Percentiles rank a stretch among this genome's conserved stretches.
Conservation (phyloP, 106 monocot species). For the Dendrobium huoshanense region DNA sequence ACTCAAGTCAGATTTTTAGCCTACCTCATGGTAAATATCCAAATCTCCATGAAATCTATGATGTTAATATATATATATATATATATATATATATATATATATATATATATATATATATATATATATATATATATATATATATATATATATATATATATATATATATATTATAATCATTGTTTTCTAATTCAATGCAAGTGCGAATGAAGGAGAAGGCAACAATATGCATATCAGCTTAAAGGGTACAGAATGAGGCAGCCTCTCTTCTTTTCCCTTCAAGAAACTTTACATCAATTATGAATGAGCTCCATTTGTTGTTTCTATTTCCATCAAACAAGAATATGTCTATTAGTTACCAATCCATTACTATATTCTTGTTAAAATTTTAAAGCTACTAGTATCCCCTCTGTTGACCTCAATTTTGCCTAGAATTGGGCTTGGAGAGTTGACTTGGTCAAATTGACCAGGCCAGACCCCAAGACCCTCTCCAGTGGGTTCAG, state of each 20-base stretch:
- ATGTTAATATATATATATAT: background rate
- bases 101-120: background rate
- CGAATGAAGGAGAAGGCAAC: background rate
- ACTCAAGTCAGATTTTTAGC: background rate
- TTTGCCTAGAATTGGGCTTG: too few species aligned
- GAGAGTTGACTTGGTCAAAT: too few species aligned
- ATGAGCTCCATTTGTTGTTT: background rate
- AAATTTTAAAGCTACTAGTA: background rate
- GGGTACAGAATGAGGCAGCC: background rate
- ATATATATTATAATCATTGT: background rate
- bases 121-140: background rate
- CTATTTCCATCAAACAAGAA: background rate
- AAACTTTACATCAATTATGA: background rate
- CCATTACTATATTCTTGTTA: background rate
- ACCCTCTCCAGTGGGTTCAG: too few species aligned
- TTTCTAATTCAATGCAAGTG: background rate
- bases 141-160: background rate
- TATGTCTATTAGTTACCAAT: background rate
- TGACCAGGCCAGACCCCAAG: too few species aligned
- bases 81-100: background rate
- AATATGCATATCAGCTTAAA: background rate
- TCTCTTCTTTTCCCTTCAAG: background rate
- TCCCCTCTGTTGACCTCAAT: too few species aligned
- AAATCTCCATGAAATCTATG: background rate
- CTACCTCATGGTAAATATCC: background rate